Percentiles rank a stretch among this genome's conserved stretches.
Evolutionary conservation across 306 rosid genomes (phyloP).

Genomic region (Vicia sativa): DNA sequence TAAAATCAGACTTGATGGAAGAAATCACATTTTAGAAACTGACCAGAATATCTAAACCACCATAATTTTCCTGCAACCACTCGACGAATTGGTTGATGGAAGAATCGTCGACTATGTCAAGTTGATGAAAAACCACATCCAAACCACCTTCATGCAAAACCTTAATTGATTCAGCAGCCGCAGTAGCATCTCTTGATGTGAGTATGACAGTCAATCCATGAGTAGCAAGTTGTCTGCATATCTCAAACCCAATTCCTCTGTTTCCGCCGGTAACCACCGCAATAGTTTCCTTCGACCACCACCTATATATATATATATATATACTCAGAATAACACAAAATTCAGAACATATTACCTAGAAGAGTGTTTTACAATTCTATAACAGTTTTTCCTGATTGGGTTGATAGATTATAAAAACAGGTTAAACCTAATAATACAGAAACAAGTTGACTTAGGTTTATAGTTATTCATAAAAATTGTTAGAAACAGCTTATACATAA

Average conservation of each 20-base stretch:
- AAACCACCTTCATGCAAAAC: conserved; percentile 81
- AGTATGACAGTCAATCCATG: conserved; percentile 49
- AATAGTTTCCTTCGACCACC: conserved; percentile 92
- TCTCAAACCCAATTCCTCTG: conserved; percentile 48
- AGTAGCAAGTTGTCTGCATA: conserved; percentile 42
- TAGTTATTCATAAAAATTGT: no score
- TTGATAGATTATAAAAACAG: no score
- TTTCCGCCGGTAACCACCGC: conserved; percentile 85
- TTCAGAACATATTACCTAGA: no score
- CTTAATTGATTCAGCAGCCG: conserved; percentile 77
- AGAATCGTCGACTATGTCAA: conserved; percentile 62
- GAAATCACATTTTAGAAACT: conserved; percentile 36
- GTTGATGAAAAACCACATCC: conserved; percentile 68
- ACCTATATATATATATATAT: no score
- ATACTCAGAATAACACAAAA: neutral
- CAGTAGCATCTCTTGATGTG: conserved; percentile 46
- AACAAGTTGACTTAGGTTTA: no score
- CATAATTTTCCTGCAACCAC: conserved; percentile 73
- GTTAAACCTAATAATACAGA: no score
- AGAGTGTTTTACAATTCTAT: no score
- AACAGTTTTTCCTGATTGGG: no score
- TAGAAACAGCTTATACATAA: no score
- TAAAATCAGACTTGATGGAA: conserved; percentile 9
- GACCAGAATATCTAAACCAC: conserved; percentile 91
- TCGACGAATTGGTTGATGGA: conserved; percentile 64